Evolutionary conservation across 2,329 filamentous ascomycete species (phyloP).

Genomic region (Podosphaera aphanis): DNA sequence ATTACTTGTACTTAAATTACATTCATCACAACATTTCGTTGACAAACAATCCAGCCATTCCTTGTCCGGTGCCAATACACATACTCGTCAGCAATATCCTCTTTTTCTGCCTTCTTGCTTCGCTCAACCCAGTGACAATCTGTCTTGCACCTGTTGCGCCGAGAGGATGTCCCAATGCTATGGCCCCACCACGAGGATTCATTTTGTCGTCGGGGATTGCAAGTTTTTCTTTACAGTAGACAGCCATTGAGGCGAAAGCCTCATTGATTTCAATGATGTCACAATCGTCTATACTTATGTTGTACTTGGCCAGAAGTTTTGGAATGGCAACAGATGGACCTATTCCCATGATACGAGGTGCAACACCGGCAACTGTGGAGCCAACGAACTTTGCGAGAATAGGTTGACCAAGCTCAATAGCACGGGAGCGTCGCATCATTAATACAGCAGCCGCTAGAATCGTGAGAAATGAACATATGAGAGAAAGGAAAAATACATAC

Average conservation of each 20-base stretch:
- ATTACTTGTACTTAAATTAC: no score
- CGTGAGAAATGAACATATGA: constrained; percentile 7
- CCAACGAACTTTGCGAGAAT: constrained; percentile 89
- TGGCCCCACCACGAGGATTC: constrained; percentile 62
- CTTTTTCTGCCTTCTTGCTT: constrained; percentile 64
- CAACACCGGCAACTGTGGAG: constrained; percentile 69
- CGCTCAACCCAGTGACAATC: constrained; percentile 74
- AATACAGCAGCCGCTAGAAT: constrained; percentile 53
- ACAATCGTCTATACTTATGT: constrained; percentile 56
- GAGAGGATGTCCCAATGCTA: constrained; percentile 64
- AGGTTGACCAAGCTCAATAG: constrained; percentile 65
- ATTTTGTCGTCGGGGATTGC: constrained; percentile 52
- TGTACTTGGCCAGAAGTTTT: constrained; percentile 66
- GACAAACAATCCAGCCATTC: constrained; percentile 43
- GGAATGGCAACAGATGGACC: constrained; percentile 50
- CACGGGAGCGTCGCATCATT: constrained; percentile 83
- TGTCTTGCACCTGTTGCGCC: constrained; percentile 56
- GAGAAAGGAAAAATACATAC: constrained; percentile 19
- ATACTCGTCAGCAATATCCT: constrained; percentile 83
- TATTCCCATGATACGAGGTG: constrained; percentile 93
- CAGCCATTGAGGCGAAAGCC: constrained; percentile 92
- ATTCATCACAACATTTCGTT: constrained; percentile 26
- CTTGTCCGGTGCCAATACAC: constrained; percentile 52
- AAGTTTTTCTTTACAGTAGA: constrained; percentile 63
- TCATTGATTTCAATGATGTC: constrained; percentile 92